These are phyloP conservation scores for Discostella stelligeroides DNA, from an alignment of 108 stramenopile genomes.

Conservation along the genomic window DNA sequence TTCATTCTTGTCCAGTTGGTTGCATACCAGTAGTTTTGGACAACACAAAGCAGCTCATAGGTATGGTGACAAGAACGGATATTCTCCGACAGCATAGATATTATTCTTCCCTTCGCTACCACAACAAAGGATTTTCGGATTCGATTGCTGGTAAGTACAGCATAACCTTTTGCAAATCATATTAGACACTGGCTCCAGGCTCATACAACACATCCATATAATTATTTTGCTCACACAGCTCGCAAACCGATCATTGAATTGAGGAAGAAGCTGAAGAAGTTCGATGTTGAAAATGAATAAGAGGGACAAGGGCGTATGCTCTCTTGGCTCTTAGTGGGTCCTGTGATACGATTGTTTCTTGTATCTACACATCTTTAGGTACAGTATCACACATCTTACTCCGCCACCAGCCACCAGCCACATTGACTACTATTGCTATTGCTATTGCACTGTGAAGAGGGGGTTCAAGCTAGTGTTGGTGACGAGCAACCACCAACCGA, in stretches of 20 bases:
- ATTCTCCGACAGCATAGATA: constrained; percentile 85
- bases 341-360: too few relatives aligned
- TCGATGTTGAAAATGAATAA: constrained; percentile 71
- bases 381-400: too few relatives aligned
- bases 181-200: neutral
- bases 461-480: too few relatives aligned
- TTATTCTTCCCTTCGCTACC: constrained; percentile 84
- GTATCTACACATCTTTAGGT: too few relatives aligned
- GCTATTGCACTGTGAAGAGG: too few relatives aligned
- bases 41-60: constrained; percentile 74
- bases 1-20: constrained; percentile 41
- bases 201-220: neutral
- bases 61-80: constrained; percentile 90
- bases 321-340: too few relatives aligned
- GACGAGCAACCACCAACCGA: too few relatives aligned
- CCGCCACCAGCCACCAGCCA: too few relatives aligned
- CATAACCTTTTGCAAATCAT: neutral
- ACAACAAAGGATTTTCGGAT: constrained; percentile 88
- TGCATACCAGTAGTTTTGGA: constrained; percentile 85
- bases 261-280: constrained; percentile 76
- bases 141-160: constrained; percentile 44
- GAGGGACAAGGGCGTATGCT: too few relatives aligned
- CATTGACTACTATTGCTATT: too few relatives aligned
- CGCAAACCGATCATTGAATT: constrained; percentile 84
- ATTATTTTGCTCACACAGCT: constrained; percentile 45